These are phyloP conservation scores for Oidium heveae DNA, from an alignment of 2,329 filamentous ascomycete genomes.

Conservation along the genomic window DNA sequence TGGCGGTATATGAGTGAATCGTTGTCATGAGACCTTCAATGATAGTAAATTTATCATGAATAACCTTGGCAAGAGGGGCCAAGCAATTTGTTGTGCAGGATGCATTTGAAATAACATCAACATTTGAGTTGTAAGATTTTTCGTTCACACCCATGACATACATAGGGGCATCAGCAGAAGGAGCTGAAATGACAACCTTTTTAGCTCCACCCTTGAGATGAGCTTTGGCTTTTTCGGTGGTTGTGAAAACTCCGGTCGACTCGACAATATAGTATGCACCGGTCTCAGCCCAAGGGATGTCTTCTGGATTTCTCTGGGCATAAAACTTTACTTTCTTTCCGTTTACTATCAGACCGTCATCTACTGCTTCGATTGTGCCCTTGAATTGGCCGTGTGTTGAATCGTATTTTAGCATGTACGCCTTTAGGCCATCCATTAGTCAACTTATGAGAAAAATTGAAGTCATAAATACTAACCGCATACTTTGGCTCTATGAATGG, in stretches of 20 bases:
- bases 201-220: slow-evolving; percentile 94
- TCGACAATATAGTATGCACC: slow-evolving; percentile 88
- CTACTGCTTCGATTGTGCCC: slow-evolving; percentile 52
- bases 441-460: background rate
- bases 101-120: slow-evolving; percentile 93
- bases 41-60: slow-evolving; percentile 95
- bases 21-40: slow-evolving; percentile 99
- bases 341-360: slow-evolving; percentile 57
- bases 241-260: slow-evolving; percentile 98
- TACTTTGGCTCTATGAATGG: slow-evolving; percentile 97
- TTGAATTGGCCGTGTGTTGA: slow-evolving; percentile 93
- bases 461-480: slow-evolving; percentile 45
- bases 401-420: slow-evolving; percentile 99
- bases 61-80: slow-evolving; percentile 95
- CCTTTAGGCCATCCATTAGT: slow-evolving; percentile 24
- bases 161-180: slow-evolving; percentile 92
- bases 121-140: slow-evolving; percentile 69
- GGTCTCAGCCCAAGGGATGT: slow-evolving; percentile 73
- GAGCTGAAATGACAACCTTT: slow-evolving; percentile 88
- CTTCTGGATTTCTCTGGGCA: slow-evolving; percentile 67
- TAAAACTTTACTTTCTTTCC: slow-evolving; percentile 92
- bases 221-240: slow-evolving; percentile 78
- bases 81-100: slow-evolving; percentile 99
- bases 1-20: slow-evolving; percentile 98
- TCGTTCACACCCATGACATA: slow-evolving; percentile 99